Percentiles rank a stretch among this genome's conserved stretches.
phyloP scores from a whole-genome alignment of 2,329 filamentous ascomycete species.

The Ceratocystis papillata region DNA sequence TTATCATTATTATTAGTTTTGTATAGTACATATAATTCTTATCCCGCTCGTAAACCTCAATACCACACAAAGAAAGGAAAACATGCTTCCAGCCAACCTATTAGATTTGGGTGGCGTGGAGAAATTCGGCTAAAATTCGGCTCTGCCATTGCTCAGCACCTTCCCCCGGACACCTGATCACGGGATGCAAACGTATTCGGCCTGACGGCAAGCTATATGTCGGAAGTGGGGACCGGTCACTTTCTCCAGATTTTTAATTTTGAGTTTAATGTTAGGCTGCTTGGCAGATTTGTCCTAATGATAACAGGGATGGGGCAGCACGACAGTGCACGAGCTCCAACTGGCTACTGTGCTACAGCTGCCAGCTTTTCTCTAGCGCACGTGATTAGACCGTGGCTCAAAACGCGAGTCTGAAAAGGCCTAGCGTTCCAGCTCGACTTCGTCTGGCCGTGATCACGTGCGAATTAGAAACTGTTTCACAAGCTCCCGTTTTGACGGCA shows the following conservation, averaged over 20 bases:
- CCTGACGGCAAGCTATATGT: neutral
- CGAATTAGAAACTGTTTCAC: neutral
- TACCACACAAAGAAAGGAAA: no score
- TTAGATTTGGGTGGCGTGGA: neutral
- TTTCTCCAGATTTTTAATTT: slow-evolving; percentile 8
- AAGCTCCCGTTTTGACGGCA: slow-evolving; percentile 2
- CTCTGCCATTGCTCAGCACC: neutral
- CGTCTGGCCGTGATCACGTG: neutral
- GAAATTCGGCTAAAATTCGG: neutral
- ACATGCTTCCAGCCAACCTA: neutral
- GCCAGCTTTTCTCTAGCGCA: no score
- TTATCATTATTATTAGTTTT: no score
- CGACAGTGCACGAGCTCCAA: neutral
- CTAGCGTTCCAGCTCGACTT: neutral
- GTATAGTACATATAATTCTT: no score
- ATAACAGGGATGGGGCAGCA: no score
- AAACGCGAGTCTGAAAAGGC: neutral
- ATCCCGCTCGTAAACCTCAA: no score
- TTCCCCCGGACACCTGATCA: neutral
- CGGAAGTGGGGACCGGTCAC: neutral
- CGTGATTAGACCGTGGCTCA: no score
- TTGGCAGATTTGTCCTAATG: neutral
- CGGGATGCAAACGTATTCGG: neutral
- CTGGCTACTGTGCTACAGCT: no score
- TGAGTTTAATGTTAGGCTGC: neutral